These are phyloP conservation scores for Penicillium taxi DNA, from an alignment of 495 filamentous ascomycete species.

Conservation along the genomic window DNA sequence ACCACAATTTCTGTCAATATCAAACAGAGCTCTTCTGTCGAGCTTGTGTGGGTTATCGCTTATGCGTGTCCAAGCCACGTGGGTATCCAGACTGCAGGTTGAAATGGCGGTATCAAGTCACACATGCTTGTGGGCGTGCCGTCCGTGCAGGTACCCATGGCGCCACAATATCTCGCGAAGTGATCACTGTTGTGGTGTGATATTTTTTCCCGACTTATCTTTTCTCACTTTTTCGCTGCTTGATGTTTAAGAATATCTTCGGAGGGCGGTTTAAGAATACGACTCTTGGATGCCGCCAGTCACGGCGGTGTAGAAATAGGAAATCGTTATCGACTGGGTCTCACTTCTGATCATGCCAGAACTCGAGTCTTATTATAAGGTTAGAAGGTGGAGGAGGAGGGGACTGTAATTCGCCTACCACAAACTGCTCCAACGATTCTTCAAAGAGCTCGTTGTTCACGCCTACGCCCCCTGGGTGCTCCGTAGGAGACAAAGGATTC, in stretches of 20 bases:
- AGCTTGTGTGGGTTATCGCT: background rate
- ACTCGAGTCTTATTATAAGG: conserved; percentile 31
- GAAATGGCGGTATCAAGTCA: conserved; percentile 15
- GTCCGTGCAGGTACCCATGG: conserved; percentile 2
- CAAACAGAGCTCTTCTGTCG: background rate
- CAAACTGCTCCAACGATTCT: conserved; percentile 78
- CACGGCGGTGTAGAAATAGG: too few relatives aligned
- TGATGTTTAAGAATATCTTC: too few relatives aligned
- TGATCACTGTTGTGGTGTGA: conserved; percentile 17
- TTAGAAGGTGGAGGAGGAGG: conserved; percentile 15
- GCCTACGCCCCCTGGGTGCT: conserved; percentile 80
- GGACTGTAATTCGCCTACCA: conserved; percentile 36
- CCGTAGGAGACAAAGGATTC: conserved; percentile 81
- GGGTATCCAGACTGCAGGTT: conserved; percentile 4
- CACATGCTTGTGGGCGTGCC: background rate
- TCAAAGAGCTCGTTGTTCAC: conserved; percentile 95
- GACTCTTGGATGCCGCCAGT: too few relatives aligned
- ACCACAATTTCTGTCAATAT: too few relatives aligned
- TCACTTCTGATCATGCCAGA: conserved; percentile 26
- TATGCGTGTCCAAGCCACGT: conserved; percentile 14
- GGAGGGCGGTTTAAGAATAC: too few relatives aligned
- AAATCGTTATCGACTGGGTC: too few relatives aligned
- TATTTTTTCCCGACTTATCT: too few relatives aligned
- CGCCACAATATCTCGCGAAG: conserved; percentile 1
- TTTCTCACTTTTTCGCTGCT: too few relatives aligned